Base-by-base conservation (phyloP, 1,284 basidiomycete species). In the Fomitiporia mediterranea region DNA sequence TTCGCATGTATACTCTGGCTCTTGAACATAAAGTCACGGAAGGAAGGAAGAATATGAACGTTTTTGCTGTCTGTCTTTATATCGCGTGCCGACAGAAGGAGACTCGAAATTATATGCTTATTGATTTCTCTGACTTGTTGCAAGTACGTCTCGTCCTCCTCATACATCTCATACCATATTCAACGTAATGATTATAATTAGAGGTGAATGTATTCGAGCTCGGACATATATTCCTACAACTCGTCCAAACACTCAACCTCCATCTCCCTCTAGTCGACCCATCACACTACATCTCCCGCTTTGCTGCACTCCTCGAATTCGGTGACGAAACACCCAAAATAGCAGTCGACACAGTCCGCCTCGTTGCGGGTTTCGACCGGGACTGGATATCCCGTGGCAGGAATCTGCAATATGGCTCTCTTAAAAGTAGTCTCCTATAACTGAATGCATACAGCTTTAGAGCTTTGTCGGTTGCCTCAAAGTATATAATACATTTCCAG, bases 341-440 rank as follows among this genome's bases (percentile, higher is more conserved):
- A 2, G 94, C 95, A 1, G 85, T 88, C 9, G 97, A 99, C 67
- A 97, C 97, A 0, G 86, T 93, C 0, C 88, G 96, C 0, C 87
- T 99, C 49, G 93, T 98, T 17, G 86, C 91, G 60, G 89, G 97
- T 25, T 98, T 99, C 72, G 89, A 94, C 66, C 83, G 93, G 25
- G 97, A 99, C 71, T 99, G 96, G 96, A 94, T 99, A 82, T 90
- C 91, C 4, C 86, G 89, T 28, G 97, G 97, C 97, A 0, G 97
- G 97, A 15, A 95, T 99, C 57, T 98, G 96, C 69, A n/a, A n/a
- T n/a, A n/a, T n/a, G n/a, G n/a, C n/a, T n/a, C n/a, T n/a, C n/a
- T n/a, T n/a, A n/a, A n/a, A n/a, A n/a, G n/a, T n/a, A n/a, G n/a
- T n/a, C n/a, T n/a, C n/a, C n/a, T n/a, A n/a, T n/a, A n/a, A n/a